phyloP scores from a whole-genome alignment of 441 rosid genomes.

The Rhodomyrtus psidioides region DNA sequence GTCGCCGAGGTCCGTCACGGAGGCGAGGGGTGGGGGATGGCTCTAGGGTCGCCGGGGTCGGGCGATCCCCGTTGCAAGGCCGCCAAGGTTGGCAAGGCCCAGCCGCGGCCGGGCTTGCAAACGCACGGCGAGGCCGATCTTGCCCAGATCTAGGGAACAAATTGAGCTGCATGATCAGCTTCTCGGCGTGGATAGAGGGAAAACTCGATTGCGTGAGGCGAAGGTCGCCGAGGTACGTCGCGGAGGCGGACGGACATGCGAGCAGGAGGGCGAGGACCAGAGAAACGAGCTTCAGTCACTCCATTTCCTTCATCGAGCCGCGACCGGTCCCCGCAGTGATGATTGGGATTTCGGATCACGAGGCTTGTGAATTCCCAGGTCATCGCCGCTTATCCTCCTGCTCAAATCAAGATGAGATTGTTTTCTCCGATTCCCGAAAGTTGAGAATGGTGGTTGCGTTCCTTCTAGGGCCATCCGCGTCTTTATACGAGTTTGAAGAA shows the following conservation, averaged over 20 bases:
- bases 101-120: too few species aligned
- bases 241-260: constrained; percentile 6
- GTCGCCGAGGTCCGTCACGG: too few species aligned
- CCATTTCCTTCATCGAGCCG: constrained; percentile 18
- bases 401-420: neutral
- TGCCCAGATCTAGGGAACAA: constrained; percentile 76
- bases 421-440: neutral
- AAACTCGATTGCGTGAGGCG: constrained; percentile 30
- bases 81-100: too few species aligned
- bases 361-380: neutral
- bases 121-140: too few species aligned
- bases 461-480: neutral
- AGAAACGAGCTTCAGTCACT: neutral
- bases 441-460: neutral
- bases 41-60: too few species aligned
- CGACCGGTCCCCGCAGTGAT: neutral
- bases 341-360: neutral
- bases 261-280: constrained; percentile 13
- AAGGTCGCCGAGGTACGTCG: constrained; percentile 18
- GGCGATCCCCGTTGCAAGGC: too few species aligned
- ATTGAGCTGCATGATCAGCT: constrained; percentile 74
- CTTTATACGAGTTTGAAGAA: neutral
- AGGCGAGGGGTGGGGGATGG: too few species aligned
- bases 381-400: neutral
- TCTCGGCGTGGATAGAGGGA: constrained; percentile 56